A percentile compares a stretch with the other conserved stretches of the same genome.
phyloP scores from a whole-genome alignment of 768 basidiomycete genomes.

The Kwoniella bestiolae region DNA sequence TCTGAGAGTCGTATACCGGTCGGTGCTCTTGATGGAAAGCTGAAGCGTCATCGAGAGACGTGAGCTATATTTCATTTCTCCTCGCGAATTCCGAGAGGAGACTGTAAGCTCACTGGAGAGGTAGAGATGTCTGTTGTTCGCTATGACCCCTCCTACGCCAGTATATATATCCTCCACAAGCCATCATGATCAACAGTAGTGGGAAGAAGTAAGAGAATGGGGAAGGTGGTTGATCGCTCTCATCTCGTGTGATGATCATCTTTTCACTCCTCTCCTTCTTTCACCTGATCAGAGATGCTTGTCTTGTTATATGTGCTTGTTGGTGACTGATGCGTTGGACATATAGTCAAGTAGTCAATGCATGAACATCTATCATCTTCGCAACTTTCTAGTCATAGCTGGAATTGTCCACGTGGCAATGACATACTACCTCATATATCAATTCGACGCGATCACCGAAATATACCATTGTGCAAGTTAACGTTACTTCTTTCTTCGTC shows the following conservation, averaged over 20 bases:
- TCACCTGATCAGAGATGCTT: not conserved
- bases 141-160: constrained; percentile 18
- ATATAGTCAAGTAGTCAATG: too few species aligned
- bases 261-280: not conserved
- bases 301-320: too few species aligned
- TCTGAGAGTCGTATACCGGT: constrained; percentile 24
- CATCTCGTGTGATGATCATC: constrained; percentile 1
- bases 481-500: not conserved
- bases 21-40: constrained; percentile 10
- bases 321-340: too few species aligned
- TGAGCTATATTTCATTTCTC: not conserved
- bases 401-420: not conserved
- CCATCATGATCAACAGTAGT: constrained; percentile 31
- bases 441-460: not conserved
- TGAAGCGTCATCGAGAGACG: not conserved
- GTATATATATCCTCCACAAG: constrained; percentile 35
- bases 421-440: not conserved
- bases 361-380: too few species aligned
- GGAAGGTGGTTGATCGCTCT: constrained; percentile 24
- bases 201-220: constrained; percentile 42
- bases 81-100: not conserved
- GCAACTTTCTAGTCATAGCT: not conserved
- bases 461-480: too few species aligned
- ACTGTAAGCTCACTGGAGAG: constrained; percentile 1
- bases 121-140: not conserved